These are phyloP conservation scores for Xylaria sp. DNA, from an alignment of 2,329 filamentous ascomycete genomes.

Conservation along the genomic window DNA sequence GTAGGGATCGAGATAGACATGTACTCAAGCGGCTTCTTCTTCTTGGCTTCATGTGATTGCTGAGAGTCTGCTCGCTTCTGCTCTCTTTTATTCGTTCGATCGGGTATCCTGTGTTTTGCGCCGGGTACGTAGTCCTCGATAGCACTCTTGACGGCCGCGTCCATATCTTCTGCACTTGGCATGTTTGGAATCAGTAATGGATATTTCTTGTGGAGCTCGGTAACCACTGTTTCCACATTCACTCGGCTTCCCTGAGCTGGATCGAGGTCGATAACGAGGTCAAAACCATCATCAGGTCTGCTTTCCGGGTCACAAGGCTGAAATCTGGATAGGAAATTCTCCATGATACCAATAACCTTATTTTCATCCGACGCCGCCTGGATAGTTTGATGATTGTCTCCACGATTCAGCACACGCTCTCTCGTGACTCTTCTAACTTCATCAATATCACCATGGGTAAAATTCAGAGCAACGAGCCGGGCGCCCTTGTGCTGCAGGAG, in stretches of 20 bases:
- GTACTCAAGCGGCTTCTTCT: conserved; percentile 66
- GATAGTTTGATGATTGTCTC: conserved; percentile 98
- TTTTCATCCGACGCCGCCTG: conserved; percentile 78
- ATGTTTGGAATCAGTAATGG: conserved; percentile 79
- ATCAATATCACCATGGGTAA: conserved; percentile 82
- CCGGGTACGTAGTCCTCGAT: conserved; percentile 81
- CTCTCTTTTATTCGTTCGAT: conserved; percentile 60
- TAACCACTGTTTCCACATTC: conserved; percentile 85
- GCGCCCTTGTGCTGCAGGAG: conserved; percentile 69
- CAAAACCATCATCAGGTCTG: conserved; percentile 83
- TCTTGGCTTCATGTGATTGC: conserved; percentile 51
- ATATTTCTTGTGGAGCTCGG: conserved; percentile 77
- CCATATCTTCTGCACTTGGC: conserved; percentile 78
- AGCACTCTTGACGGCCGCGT: conserved; percentile 80
- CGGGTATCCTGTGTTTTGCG: conserved; percentile 78
- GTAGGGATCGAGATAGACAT: conserved; percentile 63
- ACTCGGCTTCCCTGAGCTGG: conserved; percentile 79
- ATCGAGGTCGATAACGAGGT: conserved; percentile 86
- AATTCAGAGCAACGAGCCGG: conserved; percentile 87
- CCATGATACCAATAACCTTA: conserved; percentile 92
- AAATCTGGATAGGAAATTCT: conserved; percentile 89
- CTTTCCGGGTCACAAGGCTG: conserved; percentile 76
- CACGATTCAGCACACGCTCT: conserved; percentile 82
- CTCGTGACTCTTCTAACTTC: conserved; percentile 80
- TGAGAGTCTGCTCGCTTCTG: conserved; percentile 57